Evolutionary conservation across 192 early-diverging fungal species (phyloP).

Genomic region (Lobosporangium transversale): DNA sequence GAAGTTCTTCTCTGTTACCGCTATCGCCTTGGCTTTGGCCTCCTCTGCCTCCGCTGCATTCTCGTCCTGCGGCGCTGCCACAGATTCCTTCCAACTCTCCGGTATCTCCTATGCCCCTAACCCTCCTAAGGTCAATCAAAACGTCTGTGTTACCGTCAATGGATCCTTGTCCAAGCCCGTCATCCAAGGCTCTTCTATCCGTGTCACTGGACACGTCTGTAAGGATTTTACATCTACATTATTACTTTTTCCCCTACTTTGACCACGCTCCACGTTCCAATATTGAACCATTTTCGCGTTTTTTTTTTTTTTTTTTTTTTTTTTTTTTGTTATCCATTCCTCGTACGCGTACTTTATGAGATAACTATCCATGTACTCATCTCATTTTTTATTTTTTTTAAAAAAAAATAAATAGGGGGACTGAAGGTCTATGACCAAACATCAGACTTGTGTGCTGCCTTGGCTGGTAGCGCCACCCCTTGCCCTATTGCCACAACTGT

Average conservation of each 20-base stretch:
- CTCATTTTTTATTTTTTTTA: no score
- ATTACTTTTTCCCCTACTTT: not conserved
- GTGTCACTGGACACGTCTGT: slow-evolving; percentile 41
- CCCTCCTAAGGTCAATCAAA: slow-evolving; percentile 45
- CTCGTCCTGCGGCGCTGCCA: slow-evolving; percentile 43
- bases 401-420: no score
- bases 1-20: slow-evolving; percentile 43
- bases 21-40: slow-evolving; percentile 44
- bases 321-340: not conserved
- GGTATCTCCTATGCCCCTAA: slow-evolving; percentile 33
- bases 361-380: no score
- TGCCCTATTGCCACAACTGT: slow-evolving; percentile 39
- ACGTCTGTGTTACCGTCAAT: slow-evolving; percentile 35
- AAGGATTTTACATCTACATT: not conserved
- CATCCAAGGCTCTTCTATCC: slow-evolving; percentile 15
- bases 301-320: not conserved
- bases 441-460: slow-evolving; percentile 30
- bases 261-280: not conserved
- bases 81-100: slow-evolving; percentile 12
- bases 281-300: no score
- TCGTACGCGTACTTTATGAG: no score
- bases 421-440: slow-evolving; percentile 38
- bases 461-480: slow-evolving; percentile 37
- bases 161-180: slow-evolving; percentile 25
- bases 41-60: slow-evolving; percentile 45